Evolutionary conservation across 176 grass and related monocot genomes (phyloP).

Genomic region (Paspalum vaginatum): DNA sequence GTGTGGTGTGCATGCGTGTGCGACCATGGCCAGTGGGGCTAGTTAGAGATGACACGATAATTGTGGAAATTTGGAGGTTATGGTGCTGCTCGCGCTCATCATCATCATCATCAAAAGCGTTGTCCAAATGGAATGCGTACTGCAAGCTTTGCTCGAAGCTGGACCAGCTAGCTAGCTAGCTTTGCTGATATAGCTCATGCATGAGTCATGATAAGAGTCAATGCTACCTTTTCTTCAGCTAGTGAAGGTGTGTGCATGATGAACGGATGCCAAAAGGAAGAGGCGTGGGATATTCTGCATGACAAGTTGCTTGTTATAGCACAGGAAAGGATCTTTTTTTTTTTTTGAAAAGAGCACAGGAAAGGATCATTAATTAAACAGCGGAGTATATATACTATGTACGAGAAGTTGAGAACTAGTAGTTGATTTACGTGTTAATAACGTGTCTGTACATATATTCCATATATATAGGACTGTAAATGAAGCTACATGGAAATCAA

Average conservation of each 20-base stretch:
- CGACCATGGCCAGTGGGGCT: constrained; percentile 47
- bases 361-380: background rate
- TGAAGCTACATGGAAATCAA: background rate
- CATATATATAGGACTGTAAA: background rate
- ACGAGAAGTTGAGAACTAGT: background rate
- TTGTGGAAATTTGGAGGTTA: constrained; percentile 4
- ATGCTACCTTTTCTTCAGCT: constrained; percentile 31
- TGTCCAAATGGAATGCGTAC: constrained; percentile 5
- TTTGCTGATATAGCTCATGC: constrained; percentile 25
- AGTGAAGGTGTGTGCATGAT: constrained; percentile 22
- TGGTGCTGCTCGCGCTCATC: constrained; percentile 21
- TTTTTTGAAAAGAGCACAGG: no score
- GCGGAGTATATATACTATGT: background rate
- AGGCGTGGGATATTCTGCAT: background rate
- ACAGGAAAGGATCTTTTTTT: no score
- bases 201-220: constrained; percentile 30
- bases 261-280: background rate
- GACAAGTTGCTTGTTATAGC: background rate
- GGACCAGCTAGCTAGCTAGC: constrained; percentile 47
- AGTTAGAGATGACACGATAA: constrained; percentile 6
- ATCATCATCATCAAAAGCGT: constrained; percentile 29
- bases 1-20: constrained; percentile 12
- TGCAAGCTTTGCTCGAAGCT: constrained; percentile 32
- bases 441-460: background rate
- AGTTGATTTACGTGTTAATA: background rate